Evolutionary conservation across 169 alveolate genomes (phyloP).

Genomic region (Plasmodium vivax): DNA sequence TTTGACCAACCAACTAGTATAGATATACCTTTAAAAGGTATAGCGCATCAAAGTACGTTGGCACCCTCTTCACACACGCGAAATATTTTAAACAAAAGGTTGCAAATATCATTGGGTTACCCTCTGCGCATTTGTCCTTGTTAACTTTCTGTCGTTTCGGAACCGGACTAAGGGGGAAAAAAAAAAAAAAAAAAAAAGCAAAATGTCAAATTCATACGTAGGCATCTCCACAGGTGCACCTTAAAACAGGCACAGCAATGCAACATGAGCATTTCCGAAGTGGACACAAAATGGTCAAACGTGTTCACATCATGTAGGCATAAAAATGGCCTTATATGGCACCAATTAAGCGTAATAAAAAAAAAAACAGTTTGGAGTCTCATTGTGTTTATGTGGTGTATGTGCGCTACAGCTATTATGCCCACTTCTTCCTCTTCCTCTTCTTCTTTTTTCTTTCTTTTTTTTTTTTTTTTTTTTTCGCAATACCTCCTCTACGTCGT

Average conservation of each 20-base stretch:
- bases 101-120: neutral
- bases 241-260: neutral
- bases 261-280: neutral
- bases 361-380: neutral
- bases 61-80: neutral
- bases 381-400: neutral
- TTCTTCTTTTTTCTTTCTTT: slow-evolving; percentile 6
- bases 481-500: slow-evolving; percentile 64
- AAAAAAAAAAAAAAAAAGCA: neutral
- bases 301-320: neutral
- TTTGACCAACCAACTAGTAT: neutral
- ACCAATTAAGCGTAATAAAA: neutral
- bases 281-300: neutral
- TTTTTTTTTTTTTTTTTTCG: slow-evolving; percentile 15
- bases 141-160: slow-evolving; percentile 70
- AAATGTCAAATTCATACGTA: neutral
- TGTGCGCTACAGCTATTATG: neutral
- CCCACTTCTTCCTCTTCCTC: neutral
- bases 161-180: slow-evolving; percentile 50
- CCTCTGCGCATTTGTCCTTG: neutral
- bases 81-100: neutral
- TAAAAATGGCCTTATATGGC: neutral
- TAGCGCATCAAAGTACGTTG: neutral
- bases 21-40: neutral
- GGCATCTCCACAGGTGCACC: neutral